A percentile compares a stretch with the other conserved stretches of the same genome.
These are phyloP conservation scores for Rhypophila decipiens DNA, from an alignment of 495 filamentous ascomycete species.

Conservation along the genomic window DNA sequence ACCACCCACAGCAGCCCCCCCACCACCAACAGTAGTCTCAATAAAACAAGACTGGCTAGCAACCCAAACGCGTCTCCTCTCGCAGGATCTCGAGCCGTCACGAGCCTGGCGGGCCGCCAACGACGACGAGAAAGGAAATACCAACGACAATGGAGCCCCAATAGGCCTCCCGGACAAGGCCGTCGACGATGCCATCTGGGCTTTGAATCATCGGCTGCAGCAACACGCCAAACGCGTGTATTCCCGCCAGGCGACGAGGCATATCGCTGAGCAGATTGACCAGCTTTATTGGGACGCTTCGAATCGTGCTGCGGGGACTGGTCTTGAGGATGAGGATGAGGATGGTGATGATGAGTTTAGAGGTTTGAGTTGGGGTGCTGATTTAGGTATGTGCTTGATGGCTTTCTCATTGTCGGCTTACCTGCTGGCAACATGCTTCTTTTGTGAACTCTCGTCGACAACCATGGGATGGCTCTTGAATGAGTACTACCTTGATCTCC, in stretches of 20 bases:
- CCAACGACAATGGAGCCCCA: neutral
- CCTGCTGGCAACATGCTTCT: neutral
- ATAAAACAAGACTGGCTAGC: conserved; percentile 60
- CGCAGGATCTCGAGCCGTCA: conserved; percentile 48
- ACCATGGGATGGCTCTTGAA: too few species aligned
- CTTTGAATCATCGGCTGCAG: conserved; percentile 59
- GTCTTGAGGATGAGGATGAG: conserved; percentile 28
- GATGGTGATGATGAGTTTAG: conserved; percentile 32
- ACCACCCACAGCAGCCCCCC: too few species aligned
- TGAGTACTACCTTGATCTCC: too few species aligned
- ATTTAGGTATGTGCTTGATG: conserved; percentile 29
- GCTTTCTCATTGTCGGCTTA: conserved; percentile 23
- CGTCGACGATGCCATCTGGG: conserved; percentile 37
- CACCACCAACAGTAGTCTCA: conserved; percentile 48
- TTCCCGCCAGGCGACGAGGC: conserved; percentile 65
- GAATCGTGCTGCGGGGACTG: conserved; percentile 27
- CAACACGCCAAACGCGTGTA: conserved; percentile 69
- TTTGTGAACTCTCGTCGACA: too few species aligned
- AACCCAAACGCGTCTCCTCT: conserved; percentile 56
- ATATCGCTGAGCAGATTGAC: conserved; percentile 79
- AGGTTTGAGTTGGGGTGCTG: conserved; percentile 23
- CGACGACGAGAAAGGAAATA: conserved; percentile 38
- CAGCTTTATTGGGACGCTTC: conserved; percentile 58
- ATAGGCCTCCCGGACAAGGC: conserved; percentile 45
- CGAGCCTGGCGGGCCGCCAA: conserved; percentile 49